Base-by-base conservation (phyloP, 202 grass and related monocot genomes). In the Panicum virgatum region DNA sequence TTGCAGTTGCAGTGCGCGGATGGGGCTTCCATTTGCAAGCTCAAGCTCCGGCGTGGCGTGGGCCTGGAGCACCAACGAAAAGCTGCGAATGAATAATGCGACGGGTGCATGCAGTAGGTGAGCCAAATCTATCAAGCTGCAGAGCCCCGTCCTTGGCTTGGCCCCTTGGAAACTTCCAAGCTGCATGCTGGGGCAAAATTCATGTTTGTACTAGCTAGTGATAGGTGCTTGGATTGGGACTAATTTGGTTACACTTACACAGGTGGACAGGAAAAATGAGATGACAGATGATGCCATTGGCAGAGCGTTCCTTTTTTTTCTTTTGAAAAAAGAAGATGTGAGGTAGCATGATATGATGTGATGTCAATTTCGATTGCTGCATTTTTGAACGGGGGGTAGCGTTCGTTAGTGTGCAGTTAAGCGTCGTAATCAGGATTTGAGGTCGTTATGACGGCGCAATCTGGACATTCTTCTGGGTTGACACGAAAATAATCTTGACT, bases 51-150 rank as follows among this genome's bases (percentile, higher is more conserved):
- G 19, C 19, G 20, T 9, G 10, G 45, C 36, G 44, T 82, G 79
- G 80, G 46, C 34, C 62, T 80, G 27, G 70, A 66, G 52, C 37
- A 60, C 77, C 87, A 48, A 22, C 82, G 43, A 66, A 85, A 82
- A 60, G 87, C 32, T 43, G 66, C 40, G n/a, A n/a, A n/a, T n/a
- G 32, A 86, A 89, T 89, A 73, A 86, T 86, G 34, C 50, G 27
- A 9, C 54, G 7, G 71, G 9, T n/a, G n/a, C n/a, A n/a, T 12
- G 29, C 23, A 82, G 88, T 82, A 16, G 88, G 60, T 90, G 88
- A 86, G 83, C 32, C 67, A 43, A 52, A 74, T 90, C 88, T 82
- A 86, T 86, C 88, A 86, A 6, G 14, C 66, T 52, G 72, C 66
- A 86, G 66, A 59, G 14, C 16, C 54, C 15, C 74, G 23, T 22